A percentile compares a stretch with the other conserved stretches of the same genome.
These are phyloP conservation scores for Beauveria varroae DNA, from an alignment of 2,329 filamentous ascomycete genomes.

Conservation along the genomic window DNA sequence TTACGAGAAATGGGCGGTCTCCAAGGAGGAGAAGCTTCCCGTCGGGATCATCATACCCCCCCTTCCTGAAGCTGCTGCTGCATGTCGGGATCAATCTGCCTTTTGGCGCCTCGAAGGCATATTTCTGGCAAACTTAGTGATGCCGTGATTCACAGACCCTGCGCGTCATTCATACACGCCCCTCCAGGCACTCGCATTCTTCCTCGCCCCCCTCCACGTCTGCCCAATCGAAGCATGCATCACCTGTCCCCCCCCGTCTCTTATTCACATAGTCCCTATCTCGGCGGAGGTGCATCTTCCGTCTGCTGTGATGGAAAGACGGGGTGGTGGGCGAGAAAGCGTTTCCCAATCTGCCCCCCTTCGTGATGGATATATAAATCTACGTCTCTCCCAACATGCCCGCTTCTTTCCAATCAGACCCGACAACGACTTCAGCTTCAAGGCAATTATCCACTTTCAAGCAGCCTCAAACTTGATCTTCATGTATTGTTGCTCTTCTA, in stretches of 20 bases:
- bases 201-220: neutral
- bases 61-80: neutral
- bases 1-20: constrained; percentile 4
- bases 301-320: neutral
- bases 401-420: neutral
- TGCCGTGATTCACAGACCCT: neutral
- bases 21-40: neutral
- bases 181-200: neutral
- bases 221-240: constrained; percentile 3
- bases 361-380: constrained; percentile 5
- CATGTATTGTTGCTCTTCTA: neutral
- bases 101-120: neutral
- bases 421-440: neutral
- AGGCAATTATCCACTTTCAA: neutral
- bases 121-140: neutral
- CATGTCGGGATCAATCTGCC: neutral
- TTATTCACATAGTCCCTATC: constrained; percentile 5
- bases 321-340: neutral
- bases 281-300: neutral
- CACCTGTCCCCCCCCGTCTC: neutral
- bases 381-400: neutral
- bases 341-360: neutral
- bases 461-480: neutral
- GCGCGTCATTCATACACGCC: neutral
- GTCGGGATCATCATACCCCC: constrained; percentile 6